phyloP scores from a whole-genome alignment of 2,329 filamentous ascomycete species.

The Aspergillaceae sp. region DNA sequence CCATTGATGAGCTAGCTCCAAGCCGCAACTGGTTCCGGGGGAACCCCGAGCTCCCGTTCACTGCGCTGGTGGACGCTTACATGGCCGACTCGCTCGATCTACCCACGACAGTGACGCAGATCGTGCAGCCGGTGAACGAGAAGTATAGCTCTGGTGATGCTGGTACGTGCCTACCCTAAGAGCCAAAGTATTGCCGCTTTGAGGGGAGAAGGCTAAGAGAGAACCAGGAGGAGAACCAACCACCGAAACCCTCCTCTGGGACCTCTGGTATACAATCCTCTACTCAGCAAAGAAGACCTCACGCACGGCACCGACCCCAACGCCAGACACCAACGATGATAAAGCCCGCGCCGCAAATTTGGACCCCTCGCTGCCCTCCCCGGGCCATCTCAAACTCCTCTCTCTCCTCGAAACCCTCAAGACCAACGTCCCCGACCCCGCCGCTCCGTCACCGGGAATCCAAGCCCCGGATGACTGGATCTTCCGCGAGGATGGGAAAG shows the following conservation, averaged over 20 bases:
- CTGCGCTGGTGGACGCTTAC: neutral
- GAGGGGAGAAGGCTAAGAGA: neutral
- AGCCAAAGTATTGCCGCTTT: neutral
- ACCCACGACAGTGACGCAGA: neutral
- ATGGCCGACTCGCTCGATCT: neutral
- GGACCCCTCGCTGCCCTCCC: neutral
- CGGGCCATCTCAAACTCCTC: conserved; percentile 2
- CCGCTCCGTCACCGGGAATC: neutral
- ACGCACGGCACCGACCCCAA: neutral
- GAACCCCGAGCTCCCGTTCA: neutral
- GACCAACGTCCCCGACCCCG: conserved; percentile 1
- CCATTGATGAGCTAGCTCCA: neutral
- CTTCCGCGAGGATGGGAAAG: neutral
- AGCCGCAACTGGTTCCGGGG: neutral
- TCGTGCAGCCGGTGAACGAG: neutral
- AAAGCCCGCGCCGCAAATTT: neutral
- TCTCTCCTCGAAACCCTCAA: conserved; percentile 3
- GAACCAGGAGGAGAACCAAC: neutral
- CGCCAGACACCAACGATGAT: neutral
- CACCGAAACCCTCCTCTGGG: conserved; percentile 1
- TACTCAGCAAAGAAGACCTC: conserved; percentile 5
- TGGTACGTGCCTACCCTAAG: neutral
- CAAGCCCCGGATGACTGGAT: neutral
- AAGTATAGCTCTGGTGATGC: neutral
- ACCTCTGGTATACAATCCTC: conserved; percentile 6